phyloP scores from a whole-genome alignment of 495 filamentous ascomycete species.

The Clohesyomyces aquaticus region DNA sequence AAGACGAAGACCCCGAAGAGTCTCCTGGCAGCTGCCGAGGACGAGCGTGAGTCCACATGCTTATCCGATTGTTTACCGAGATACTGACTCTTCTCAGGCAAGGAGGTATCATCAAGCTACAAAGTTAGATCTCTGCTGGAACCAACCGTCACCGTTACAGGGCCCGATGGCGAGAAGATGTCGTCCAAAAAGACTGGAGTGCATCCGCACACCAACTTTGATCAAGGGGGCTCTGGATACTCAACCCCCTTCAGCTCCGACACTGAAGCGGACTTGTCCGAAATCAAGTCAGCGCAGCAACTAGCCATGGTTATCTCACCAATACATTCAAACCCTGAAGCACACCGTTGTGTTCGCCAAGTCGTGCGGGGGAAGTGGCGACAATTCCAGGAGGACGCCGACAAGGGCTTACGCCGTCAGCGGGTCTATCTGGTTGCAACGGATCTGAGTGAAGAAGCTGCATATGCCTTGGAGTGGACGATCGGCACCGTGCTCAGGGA shows the following conservation, averaged over 20 bases:
- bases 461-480: slow-evolving; percentile 94
- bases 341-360: slow-evolving; percentile 79
- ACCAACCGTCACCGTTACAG: slow-evolving; percentile 66
- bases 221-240: slow-evolving; percentile 65
- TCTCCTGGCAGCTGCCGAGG: slow-evolving; percentile 70
- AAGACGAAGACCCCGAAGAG: slow-evolving; percentile 54
- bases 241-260: slow-evolving; percentile 85
- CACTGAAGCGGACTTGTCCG: slow-evolving; percentile 78
- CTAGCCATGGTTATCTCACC: slow-evolving; percentile 78
- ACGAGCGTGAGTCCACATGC: slow-evolving; percentile 77
- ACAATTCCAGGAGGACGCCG: slow-evolving; percentile 71
- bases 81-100: slow-evolving; percentile 46
- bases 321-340: slow-evolving; percentile 72
- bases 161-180: slow-evolving; percentile 60
- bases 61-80: no score
- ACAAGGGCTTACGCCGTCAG: slow-evolving; percentile 70
- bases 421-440: slow-evolving; percentile 91
- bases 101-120: slow-evolving; percentile 48
- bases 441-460: slow-evolving; percentile 89
- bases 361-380: slow-evolving; percentile 85
- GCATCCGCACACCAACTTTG: slow-evolving; percentile 81
- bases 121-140: slow-evolving; percentile 64
- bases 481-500: slow-evolving; percentile 94
- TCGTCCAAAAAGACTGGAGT: slow-evolving; percentile 65
- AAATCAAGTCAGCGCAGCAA: slow-evolving; percentile 83